Conservation (phyloP, 371 early-diverging fungal genomes). For the Massospora cicadina region DNA sequence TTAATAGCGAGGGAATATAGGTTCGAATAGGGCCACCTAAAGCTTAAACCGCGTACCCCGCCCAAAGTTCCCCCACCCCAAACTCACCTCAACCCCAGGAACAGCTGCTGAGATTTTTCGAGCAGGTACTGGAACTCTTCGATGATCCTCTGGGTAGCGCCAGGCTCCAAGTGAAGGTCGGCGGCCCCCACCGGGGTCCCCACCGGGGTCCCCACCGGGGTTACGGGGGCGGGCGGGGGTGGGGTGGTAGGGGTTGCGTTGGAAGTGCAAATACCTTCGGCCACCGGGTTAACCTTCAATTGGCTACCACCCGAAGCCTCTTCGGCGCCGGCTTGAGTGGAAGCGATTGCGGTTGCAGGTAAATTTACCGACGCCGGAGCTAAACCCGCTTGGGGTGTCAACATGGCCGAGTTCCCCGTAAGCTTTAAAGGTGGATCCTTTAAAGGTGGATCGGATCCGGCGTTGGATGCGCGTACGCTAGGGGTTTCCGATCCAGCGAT, state of each 20-base stretch:
- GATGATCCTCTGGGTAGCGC: constrained; percentile 17
- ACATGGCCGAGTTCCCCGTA: too few species aligned
- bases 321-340: background rate
- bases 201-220: background rate
- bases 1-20: too few species aligned
- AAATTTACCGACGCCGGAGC: background rate
- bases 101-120: constrained; percentile 90
- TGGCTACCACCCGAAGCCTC: background rate
- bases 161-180: background rate
- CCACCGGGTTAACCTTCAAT: background rate
- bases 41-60: constrained; percentile 3
- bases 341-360: background rate
- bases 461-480: too few species aligned
- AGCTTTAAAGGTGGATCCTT: too few species aligned
- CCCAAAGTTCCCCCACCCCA: background rate
- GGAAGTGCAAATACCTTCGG: background rate
- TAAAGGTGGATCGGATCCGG: too few species aligned
- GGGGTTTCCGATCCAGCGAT: too few species aligned
- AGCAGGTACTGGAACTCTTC: constrained; percentile 87
- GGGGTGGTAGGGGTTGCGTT: background rate
- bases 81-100: constrained; percentile 74
- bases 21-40: too few species aligned
- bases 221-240: background rate
- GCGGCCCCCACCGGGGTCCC: background rate
- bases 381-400: background rate